Percentiles rank a stretch among this genome's conserved stretches.
These are phyloP conservation scores for Phtheirospermum japonicum DNA, from an alignment of 257 asterid species.

Conservation along the genomic window DNA sequence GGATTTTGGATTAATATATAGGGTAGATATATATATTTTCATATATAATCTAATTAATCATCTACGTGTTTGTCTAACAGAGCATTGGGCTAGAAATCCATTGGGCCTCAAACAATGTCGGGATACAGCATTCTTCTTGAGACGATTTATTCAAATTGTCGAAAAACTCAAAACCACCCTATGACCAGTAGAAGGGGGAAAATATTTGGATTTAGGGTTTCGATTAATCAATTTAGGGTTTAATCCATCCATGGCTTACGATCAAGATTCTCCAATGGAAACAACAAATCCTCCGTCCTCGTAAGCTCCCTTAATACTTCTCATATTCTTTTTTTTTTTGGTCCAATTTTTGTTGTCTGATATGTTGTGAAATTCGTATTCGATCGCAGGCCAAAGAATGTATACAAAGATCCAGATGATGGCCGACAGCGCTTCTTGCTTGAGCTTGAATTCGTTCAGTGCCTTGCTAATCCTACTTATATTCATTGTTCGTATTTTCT, in stretches of 20 bases:
- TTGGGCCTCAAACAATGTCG: background rate
- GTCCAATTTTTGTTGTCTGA: background rate
- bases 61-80: too few relatives aligned
- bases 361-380: background rate
- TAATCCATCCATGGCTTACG: constrained; percentile 38
- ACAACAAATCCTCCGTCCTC: constrained; percentile 36
- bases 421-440: constrained; percentile 91
- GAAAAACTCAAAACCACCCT: too few relatives aligned
- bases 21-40: too few relatives aligned
- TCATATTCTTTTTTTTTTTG: background rate
- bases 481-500: constrained; percentile 52
- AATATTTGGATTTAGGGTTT: constrained; percentile 2
- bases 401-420: constrained; percentile 86
- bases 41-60: too few relatives aligned
- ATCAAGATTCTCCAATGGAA: constrained; percentile 40
- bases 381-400: constrained; percentile 44
- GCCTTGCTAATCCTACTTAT: constrained; percentile 89
- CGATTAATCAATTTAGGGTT: background rate
- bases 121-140: background rate
- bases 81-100: too few relatives aligned
- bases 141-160: too few relatives aligned
- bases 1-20: too few relatives aligned
- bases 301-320: constrained; percentile 28
- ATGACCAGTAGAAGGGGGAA: background rate
- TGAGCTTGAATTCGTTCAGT: constrained; percentile 88